Evolutionary conservation across 495 filamentous ascomycete genomes (phyloP).

Genomic region (Amphirosellinia nigrospora): DNA sequence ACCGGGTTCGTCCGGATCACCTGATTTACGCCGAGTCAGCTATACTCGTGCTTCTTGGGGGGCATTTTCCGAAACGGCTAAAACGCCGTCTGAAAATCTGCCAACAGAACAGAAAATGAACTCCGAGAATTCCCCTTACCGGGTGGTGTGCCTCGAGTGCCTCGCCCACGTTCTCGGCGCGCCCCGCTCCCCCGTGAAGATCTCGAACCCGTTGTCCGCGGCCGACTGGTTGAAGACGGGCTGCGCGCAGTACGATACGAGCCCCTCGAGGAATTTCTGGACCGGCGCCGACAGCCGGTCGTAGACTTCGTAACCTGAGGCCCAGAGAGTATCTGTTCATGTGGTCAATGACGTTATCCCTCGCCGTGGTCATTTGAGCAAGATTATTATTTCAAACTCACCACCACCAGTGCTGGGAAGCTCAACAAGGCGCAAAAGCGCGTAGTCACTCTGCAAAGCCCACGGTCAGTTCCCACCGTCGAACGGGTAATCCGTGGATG

Average conservation of each 20-base stretch:
- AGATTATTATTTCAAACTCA: conserved; percentile 40
- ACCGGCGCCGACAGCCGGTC: conserved; percentile 72
- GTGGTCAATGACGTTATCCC: too few species aligned
- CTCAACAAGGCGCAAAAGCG: conserved; percentile 62
- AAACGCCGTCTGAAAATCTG: too few species aligned
- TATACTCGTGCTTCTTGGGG: too few species aligned
- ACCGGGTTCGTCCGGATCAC: conserved; percentile 84
- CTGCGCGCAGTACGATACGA: conserved; percentile 71
- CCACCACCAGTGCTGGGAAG: conserved; percentile 77
- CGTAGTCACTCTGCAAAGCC: conserved; percentile 60
- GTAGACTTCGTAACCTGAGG: conserved; percentile 78
- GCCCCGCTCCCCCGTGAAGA: conserved; percentile 65
- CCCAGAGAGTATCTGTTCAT: conserved; percentile 71
- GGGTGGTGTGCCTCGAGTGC: conserved; percentile 70
- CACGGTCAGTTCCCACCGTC: conserved; percentile 25
- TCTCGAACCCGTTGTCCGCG: conserved; percentile 57
- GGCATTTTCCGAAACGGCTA: too few species aligned
- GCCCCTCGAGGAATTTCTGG: conserved; percentile 68
- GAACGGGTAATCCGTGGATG: neutral
- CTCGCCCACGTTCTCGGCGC: conserved; percentile 69
- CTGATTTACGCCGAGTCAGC: too few species aligned
- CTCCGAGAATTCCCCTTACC: too few species aligned
- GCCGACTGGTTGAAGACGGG: conserved; percentile 65
- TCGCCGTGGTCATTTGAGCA: too few species aligned
- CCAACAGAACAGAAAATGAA: too few species aligned